Conservation (phyloP, 345 rosid genomes). For the Populus simonii region DNA sequence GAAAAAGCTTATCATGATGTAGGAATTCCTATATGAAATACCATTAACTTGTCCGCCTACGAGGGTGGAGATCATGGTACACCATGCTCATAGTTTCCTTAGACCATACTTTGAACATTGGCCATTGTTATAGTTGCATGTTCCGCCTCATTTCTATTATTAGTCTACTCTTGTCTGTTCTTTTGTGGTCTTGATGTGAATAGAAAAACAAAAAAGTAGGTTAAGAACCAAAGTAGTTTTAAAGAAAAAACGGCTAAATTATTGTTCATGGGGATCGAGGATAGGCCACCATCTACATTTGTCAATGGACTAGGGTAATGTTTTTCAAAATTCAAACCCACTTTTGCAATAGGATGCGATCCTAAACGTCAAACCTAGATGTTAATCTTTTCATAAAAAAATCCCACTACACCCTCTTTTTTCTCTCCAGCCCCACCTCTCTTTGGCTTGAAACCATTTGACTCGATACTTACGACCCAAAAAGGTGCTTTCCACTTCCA, state of each 20-base stretch:
- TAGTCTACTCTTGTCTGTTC: not conserved
- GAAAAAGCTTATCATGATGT: not conserved
- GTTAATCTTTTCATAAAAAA: not conserved
- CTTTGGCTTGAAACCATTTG: not conserved
- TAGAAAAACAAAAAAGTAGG: not conserved
- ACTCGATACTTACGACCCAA: not conserved
- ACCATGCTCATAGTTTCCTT: not conserved
- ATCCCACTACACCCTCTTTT: not conserved
- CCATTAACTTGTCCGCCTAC: not conserved
- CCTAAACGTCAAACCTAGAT: not conserved
- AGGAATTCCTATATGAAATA: not conserved
- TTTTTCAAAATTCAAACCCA: not conserved
- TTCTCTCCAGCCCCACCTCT: not conserved
- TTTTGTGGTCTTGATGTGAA: not conserved
- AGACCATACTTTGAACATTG: not conserved
- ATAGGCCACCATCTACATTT: not conserved
- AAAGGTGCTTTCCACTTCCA: constrained; percentile 5
- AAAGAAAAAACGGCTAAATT: not conserved
- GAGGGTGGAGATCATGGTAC: not conserved
- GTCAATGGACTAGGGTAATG: not conserved
- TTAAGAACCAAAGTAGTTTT: not conserved
- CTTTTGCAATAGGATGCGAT: not conserved
- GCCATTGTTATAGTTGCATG: not conserved
- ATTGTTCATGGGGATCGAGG: not conserved
- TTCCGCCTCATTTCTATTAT: not conserved